Evolutionary conservation across 2,329 filamentous ascomycete genomes (phyloP).

Genomic region (Epichloe typhina): DNA sequence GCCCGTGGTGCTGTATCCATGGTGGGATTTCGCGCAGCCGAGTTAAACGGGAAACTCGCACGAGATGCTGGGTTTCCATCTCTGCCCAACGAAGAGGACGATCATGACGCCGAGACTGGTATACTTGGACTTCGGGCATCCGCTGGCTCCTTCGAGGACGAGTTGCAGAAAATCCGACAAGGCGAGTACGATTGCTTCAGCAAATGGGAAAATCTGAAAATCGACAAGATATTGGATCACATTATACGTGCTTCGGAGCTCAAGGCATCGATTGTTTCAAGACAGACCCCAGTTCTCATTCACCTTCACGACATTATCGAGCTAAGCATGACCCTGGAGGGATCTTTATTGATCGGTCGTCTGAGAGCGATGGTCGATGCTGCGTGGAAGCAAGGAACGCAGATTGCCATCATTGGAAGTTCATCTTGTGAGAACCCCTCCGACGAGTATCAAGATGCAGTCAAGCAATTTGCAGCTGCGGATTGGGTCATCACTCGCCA

Average conservation of each 20-base stretch:
- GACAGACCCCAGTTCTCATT: constrained; percentile 48
- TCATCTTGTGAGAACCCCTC: constrained; percentile 42
- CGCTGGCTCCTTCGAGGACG: constrained; percentile 25
- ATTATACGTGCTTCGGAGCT: constrained; percentile 36
- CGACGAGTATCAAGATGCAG: constrained; percentile 26
- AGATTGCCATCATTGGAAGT: constrained; percentile 69
- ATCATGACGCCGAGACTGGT: constrained; percentile 20
- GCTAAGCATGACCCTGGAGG: constrained; percentile 55
- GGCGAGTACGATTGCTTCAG: constrained; percentile 23
- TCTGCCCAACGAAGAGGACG: constrained; percentile 19
- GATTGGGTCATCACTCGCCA: constrained; percentile 28
- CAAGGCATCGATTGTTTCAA: constrained; percentile 18
- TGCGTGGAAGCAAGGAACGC: constrained; percentile 56
- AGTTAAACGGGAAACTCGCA: constrained; percentile 39
- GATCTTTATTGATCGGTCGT: constrained; percentile 53
- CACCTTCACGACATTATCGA: constrained; percentile 74
- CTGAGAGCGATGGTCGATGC: constrained; percentile 60
- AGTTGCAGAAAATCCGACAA: constrained; percentile 29
- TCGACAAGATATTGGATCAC: constrained; percentile 42
- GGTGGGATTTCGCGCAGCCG: constrained; percentile 43
- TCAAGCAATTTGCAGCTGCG: constrained; percentile 24
- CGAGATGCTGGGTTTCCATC: constrained; percentile 28
- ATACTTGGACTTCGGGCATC: constrained; percentile 17
- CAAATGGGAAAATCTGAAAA: constrained; percentile 50
- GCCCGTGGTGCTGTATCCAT: constrained; percentile 35